These are phyloP conservation scores for Domatiomyces globalis DNA, from an alignment of 2,329 filamentous ascomycete species.

Conservation along the genomic window DNA sequence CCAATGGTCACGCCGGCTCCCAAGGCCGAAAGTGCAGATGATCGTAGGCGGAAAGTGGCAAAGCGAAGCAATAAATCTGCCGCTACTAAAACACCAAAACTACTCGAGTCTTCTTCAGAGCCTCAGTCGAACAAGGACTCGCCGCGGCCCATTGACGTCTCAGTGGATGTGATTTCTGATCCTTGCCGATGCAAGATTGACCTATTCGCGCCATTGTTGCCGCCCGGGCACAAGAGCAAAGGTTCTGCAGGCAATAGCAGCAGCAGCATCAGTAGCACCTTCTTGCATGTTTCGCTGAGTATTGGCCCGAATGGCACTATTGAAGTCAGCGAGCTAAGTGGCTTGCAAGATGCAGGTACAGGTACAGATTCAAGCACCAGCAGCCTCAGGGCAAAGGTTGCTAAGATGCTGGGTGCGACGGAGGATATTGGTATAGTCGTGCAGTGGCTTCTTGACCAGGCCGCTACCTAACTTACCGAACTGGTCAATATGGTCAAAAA, in stretches of 20 bases:
- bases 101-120: not conserved
- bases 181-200: conserved; percentile 10
- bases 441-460: conserved; percentile 27
- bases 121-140: conserved; percentile 2
- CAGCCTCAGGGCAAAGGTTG: conserved; percentile 24
- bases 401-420: conserved; percentile 28
- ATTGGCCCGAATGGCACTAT: conserved; percentile 30
- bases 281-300: conserved; percentile 20
- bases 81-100: conserved; percentile 28
- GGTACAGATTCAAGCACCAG: conserved; percentile 1
- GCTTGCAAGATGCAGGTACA: conserved; percentile 20
- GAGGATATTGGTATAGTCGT: conserved; percentile 32
- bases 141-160: conserved; percentile 10
- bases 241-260: not conserved
- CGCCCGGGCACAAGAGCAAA: not conserved
- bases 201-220: conserved; percentile 9
- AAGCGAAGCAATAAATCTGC: conserved; percentile 29
- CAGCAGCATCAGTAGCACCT: conserved; percentile 3
- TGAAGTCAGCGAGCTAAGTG: conserved; percentile 26
- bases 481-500: not conserved
- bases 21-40: conserved; percentile 5
- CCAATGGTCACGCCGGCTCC: conserved; percentile 7
- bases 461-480: not conserved
- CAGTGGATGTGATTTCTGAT: conserved; percentile 13
- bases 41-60: conserved; percentile 11